These are phyloP conservation scores for Penicillium argentinense DNA, from an alignment of 495 filamentous ascomycete species.

Conservation along the genomic window DNA sequence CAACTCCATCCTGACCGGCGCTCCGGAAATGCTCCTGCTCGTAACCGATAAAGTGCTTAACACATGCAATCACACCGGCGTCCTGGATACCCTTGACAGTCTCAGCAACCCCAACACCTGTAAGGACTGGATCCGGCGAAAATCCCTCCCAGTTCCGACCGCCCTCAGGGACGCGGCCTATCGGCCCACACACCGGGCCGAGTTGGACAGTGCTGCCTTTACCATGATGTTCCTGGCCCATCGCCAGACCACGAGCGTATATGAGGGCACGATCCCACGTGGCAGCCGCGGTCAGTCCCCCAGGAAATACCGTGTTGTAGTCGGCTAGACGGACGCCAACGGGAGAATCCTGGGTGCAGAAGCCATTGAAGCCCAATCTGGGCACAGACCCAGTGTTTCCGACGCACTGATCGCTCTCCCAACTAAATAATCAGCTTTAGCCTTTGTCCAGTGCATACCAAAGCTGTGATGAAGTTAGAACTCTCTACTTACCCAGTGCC, in stretches of 20 bases:
- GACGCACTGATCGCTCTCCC: conserved; percentile 70
- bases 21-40: conserved; percentile 50
- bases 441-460: no score
- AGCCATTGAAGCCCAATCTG: conserved; percentile 42
- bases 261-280: conserved; percentile 67
- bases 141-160: conserved; percentile 77
- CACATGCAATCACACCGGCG: conserved; percentile 56
- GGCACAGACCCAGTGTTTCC: conserved; percentile 63
- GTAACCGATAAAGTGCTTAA: conserved; percentile 61
- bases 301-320: conserved; percentile 54
- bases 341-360: conserved; percentile 59
- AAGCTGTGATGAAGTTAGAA: no score
- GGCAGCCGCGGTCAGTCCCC: conserved; percentile 61
- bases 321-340: conserved; percentile 48
- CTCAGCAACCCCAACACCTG: conserved; percentile 52
- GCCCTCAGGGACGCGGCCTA: conserved; percentile 50
- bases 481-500: no score
- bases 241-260: conserved; percentile 63
- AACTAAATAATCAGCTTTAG: no score
- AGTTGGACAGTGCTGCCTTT: conserved; percentile 56
- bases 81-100: conserved; percentile 57
- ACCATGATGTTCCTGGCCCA: conserved; percentile 52
- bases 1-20: conserved; percentile 60
- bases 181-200: conserved; percentile 51
- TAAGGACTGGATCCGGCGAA: conserved; percentile 60